A percentile compares a stretch with the other conserved stretches of the same genome.
phyloP scores from a whole-genome alignment of 1,139 yeast genomes.

The Yueomyces sp. region DNA sequence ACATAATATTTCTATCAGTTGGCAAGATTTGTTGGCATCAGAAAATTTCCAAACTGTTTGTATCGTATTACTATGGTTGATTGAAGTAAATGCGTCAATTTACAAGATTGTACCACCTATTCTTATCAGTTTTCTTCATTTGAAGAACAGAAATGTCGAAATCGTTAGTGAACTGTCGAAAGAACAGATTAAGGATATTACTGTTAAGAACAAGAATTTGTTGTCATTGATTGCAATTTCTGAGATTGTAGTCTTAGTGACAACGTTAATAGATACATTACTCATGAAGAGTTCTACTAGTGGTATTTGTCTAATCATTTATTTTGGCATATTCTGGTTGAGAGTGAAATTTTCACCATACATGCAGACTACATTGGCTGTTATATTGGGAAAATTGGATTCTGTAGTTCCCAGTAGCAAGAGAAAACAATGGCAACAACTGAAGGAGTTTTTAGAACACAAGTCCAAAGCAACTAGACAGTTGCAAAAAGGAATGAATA shows the following conservation, averaged over 20 bases:
- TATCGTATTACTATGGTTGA: constrained; percentile 44
- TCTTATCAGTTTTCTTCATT: constrained; percentile 44
- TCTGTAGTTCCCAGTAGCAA: constrained; percentile 23
- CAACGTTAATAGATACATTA: constrained; percentile 45
- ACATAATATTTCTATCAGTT: constrained; percentile 41
- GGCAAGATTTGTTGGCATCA: constrained; percentile 46
- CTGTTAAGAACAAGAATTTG: constrained; percentile 19
- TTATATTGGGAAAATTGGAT: constrained; percentile 19
- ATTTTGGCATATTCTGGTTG: constrained; percentile 54
- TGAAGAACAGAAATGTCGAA: constrained; percentile 32
- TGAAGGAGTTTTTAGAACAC: neutral
- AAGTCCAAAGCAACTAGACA: neutral
- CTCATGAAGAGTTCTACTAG: constrained; percentile 50
- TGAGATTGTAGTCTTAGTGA: constrained; percentile 42
- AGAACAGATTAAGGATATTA: constrained; percentile 4
- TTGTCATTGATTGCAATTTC: constrained; percentile 46
- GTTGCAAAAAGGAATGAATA: too few relatives aligned
- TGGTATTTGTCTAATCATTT: constrained; percentile 51
- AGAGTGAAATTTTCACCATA: constrained; percentile 36
- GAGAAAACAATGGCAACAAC: constrained; percentile 8
- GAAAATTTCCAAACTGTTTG: constrained; percentile 56
- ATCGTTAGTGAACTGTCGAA: constrained; percentile 23
- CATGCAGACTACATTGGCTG: constrained; percentile 24
- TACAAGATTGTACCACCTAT: constrained; percentile 53
- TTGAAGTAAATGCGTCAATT: constrained; percentile 45